Evolutionary conservation across 1,139 yeast species (phyloP), one percentile per base, ranked within the genome.

Genomic region (Diutina rugosa): DNA sequence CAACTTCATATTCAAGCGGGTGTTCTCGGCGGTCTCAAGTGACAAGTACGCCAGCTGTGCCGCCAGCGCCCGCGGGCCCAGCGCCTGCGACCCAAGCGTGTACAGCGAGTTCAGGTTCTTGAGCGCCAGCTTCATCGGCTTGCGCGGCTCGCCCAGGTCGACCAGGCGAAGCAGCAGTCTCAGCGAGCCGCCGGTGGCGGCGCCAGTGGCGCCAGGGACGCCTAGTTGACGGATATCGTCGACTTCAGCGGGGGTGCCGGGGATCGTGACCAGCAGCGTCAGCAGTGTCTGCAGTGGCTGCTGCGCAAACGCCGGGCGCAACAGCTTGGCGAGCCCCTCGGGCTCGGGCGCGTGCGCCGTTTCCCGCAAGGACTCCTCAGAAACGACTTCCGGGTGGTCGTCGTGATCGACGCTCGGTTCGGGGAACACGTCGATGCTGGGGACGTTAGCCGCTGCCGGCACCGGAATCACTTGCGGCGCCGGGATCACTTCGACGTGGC

Each of bases 1-100:
- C 54, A 81, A 66, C 65, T 81, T 79, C 0, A 90, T 85, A 67
- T 86, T 86, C 58, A 85, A 64, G 59, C 90, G 75, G 0, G 95
- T 86, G 66, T 86, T 86, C 64, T 86, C 90, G 1, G 91, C 90
- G 0, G 95, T 86, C 0, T 90, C 78, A 57, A 85, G 69, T 0
- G 89, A 82, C 55, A 85, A 67, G 62, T 85, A 85, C 0, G 87
- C 90, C 60, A 78, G 80, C 55, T 73, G 78, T 0, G 87, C 86
- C 4, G 85, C 78, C 58, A 68, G 71, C 56, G 29, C 58, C 56
- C 18, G 35, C 12, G 9, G 12, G 14, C 18, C 44, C 53, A 49
- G 53, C 14, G 10, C 26, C 9, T n/a, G 45, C 53, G 45, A 32
- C 10, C 32, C 26, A n/a, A 49, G 41, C 3, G 53, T 49, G 44